These are phyloP conservation scores for Protostelium mycophagum DNA, from an alignment of 78 protist species.

Conservation along the genomic window DNA sequence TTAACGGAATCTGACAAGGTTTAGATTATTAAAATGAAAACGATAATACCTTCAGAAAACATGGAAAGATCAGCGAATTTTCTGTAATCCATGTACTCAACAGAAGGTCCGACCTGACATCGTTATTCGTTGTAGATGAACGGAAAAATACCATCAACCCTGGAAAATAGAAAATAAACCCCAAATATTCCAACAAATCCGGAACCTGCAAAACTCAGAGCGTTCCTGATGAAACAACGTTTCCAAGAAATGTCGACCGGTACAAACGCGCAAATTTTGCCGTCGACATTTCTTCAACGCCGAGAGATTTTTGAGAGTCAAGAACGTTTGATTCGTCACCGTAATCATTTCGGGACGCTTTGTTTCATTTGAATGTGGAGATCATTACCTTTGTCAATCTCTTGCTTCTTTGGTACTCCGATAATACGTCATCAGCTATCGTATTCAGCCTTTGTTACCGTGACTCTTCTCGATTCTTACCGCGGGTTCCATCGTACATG, in stretches of 20 bases:
- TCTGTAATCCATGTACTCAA: slow-evolving; percentile 59
- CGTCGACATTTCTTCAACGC: too few relatives aligned
- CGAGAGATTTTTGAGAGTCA: too few relatives aligned
- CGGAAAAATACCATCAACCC: slow-evolving; percentile 59
- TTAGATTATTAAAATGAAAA: neutral
- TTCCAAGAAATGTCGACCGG: too few relatives aligned
- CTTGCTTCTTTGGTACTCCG: slow-evolving; percentile 35
- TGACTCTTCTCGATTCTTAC: neutral
- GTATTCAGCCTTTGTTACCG: neutral
- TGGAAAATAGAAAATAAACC: slow-evolving; percentile 60
- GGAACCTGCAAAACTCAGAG: slow-evolving; percentile 53
- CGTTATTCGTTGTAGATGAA: too few relatives aligned
- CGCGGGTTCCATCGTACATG: slow-evolving; percentile 40
- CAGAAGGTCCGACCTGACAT: slow-evolving; percentile 75
- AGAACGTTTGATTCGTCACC: too few relatives aligned
- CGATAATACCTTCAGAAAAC: neutral
- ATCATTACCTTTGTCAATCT: neutral
- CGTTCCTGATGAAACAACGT: too few relatives aligned
- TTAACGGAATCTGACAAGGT: neutral
- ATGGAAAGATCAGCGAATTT: slow-evolving; percentile 5
- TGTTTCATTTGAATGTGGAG: slow-evolving; percentile 2
- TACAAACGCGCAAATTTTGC: too few relatives aligned
- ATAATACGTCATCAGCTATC: slow-evolving; percentile 4
- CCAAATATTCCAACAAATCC: slow-evolving; percentile 48
- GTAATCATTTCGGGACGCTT: too few relatives aligned